Base-by-base conservation (phyloP, 2,329 filamentous ascomycete species). In the Talaromyces amestolkiae region DNA sequence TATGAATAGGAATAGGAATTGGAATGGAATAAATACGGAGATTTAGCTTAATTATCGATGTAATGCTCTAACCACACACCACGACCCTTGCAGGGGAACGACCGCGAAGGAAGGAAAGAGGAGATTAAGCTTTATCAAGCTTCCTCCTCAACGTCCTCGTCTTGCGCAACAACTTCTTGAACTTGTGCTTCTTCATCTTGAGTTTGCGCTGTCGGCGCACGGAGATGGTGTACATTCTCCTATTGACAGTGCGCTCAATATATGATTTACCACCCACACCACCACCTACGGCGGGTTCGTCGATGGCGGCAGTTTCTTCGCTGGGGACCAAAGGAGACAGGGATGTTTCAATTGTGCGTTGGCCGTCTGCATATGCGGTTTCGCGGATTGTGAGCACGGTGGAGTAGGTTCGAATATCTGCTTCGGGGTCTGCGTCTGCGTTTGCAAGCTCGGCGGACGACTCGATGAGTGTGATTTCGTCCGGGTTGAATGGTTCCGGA, bases 111-210 rank as follows among this genome's bases (percentile, higher is more conserved):
- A 64, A 59, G 66, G 66, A 49, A 56, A 63, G 58, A 68, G 51
- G 59, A 67, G 62, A 68, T 65, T 72, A 79, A 62, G 86, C 82
- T 74, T 88, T 86, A 73, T 91, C 92, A 73, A 95, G 83, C 83
- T 93, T 96, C 76, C 93, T 88, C 76, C 94, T 89, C 83, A 93
- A 79, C 77, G 92, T 94, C 78, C 94, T 88, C 75, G 94, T 97
- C 80, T 88, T 87, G 85, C 90, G 91, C 91, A 97, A 93, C 71
- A 98, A 84, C 87, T 99, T 99, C 93, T 97, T 98, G 81, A 97
- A 97, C 89, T 99, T 99, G 87, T 98, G 94, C 87, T 98, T 99
- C 91, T 99, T 99, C 93, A 99, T 99, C 87, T 93, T 97, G 75
- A 97, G 82, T 83, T 95, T 96, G 76, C 93, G 85, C 80, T 96